Conservation (phyloP, 2,329 filamentous ascomycete species). For the Cordyceps pruinosa region DNA sequence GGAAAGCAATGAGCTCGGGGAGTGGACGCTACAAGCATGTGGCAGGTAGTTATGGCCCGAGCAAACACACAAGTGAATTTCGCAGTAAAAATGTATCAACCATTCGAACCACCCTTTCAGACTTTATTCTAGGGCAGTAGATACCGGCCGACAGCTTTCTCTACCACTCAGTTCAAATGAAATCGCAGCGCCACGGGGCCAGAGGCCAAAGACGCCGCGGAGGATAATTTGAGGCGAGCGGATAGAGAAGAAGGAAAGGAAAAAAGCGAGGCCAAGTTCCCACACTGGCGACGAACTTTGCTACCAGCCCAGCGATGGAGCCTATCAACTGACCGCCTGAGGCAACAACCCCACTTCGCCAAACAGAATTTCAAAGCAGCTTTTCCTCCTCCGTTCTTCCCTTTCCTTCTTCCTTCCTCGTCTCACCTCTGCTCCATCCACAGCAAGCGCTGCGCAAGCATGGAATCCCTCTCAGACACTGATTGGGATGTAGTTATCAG, state of each 20-base stretch:
- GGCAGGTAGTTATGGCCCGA: slow-evolving; percentile 8
- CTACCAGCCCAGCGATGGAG: background rate
- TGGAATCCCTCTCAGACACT: slow-evolving; percentile 70
- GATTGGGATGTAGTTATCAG: slow-evolving; percentile 74
- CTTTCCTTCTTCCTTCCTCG: slow-evolving; percentile 13
- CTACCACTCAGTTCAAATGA: slow-evolving; percentile 53
- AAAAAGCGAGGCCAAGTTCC: slow-evolving; percentile 17
- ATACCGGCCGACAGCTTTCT: slow-evolving; percentile 67
- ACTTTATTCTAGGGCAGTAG: slow-evolving; percentile 74
- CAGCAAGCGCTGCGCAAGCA: slow-evolving; percentile 29
- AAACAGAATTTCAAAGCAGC: slow-evolving; percentile 9
- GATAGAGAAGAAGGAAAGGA: slow-evolving; percentile 29
- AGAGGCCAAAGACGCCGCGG: slow-evolving; percentile 10
- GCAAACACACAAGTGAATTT: background rate
- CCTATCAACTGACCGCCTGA: background rate
- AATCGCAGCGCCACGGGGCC: slow-evolving; percentile 48
- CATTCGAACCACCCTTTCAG: slow-evolving; percentile 82
- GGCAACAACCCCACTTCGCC: slow-evolving; percentile 11
- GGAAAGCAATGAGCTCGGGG: background rate
- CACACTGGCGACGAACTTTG: slow-evolving; percentile 3
- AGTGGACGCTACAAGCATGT: background rate
- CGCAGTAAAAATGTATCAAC: slow-evolving; percentile 55
- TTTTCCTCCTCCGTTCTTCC: slow-evolving; percentile 16
- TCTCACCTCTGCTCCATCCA: too few relatives aligned
- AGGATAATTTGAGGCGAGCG: slow-evolving; percentile 29